These are phyloP conservation scores for Fusarium palustre DNA, from an alignment of 2,329 filamentous ascomycete genomes.

Conservation along the genomic window DNA sequence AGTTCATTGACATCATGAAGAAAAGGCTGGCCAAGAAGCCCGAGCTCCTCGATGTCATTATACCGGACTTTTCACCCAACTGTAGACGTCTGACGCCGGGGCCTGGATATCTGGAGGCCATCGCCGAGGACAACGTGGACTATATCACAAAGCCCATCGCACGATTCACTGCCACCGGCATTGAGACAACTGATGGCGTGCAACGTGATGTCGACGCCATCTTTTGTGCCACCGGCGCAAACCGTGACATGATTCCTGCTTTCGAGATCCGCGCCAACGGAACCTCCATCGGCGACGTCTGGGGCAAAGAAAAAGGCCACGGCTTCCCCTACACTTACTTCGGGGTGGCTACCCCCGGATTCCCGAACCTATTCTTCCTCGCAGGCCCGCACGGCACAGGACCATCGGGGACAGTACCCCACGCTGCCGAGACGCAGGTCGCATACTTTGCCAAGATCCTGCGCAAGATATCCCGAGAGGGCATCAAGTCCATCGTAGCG, in stretches of 20 bases:
- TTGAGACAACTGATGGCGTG: neutral
- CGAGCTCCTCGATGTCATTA: neutral
- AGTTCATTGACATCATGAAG: constrained; percentile 2
- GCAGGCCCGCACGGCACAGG: neutral
- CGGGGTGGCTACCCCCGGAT: neutral
- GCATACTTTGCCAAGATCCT: constrained; percentile 1
- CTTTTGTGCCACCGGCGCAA: neutral
- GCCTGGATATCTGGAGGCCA: constrained; percentile 73
- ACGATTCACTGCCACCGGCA: neutral
- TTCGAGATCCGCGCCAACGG: neutral
- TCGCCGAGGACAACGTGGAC: constrained; percentile 68
- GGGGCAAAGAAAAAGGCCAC: neutral
- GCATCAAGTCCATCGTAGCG: neutral
- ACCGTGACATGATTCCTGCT: neutral
- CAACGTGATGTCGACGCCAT: neutral
- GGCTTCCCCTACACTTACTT: neutral
- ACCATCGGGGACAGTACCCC: neutral
- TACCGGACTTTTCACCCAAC: constrained; percentile 70
- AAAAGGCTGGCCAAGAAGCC: neutral
- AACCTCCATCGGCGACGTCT: neutral
- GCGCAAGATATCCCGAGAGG: neutral
- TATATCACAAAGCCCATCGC: constrained; percentile 56
- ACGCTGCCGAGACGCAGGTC: neutral
- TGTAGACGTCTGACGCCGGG: constrained; percentile 73
- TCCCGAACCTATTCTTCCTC: constrained; percentile 1